phyloP scores from a whole-genome alignment of 2,329 filamentous ascomycete species.

The Tolypocladium ovalisporum region DNA sequence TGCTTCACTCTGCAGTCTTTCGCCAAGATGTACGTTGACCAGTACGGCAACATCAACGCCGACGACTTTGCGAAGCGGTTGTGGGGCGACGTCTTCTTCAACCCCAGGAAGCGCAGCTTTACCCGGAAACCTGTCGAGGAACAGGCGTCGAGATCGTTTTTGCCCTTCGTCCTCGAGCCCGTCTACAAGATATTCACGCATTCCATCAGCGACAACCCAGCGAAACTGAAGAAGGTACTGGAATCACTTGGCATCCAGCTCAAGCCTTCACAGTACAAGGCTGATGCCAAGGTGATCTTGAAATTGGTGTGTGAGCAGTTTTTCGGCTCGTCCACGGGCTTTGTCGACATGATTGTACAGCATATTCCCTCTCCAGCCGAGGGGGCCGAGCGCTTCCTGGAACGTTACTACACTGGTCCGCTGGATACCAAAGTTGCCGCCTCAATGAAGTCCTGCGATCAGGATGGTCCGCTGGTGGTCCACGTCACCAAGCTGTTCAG shows the following conservation, averaged over 20 bases:
- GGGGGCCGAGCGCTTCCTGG: slow-evolving; percentile 64
- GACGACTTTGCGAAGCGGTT: slow-evolving; percentile 75
- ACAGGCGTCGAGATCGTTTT: slow-evolving; percentile 72
- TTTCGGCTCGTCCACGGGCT: slow-evolving; percentile 79
- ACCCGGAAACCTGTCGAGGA: slow-evolving; percentile 80
- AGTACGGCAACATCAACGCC: slow-evolving; percentile 69
- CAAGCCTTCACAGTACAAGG: slow-evolving; percentile 86
- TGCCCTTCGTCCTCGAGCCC: slow-evolving; percentile 89
- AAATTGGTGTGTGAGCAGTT: slow-evolving; percentile 90
- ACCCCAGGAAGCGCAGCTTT: slow-evolving; percentile 81
- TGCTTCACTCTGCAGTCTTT: slow-evolving; percentile 93
- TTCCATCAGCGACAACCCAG: slow-evolving; percentile 81
- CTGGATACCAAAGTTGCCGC: slow-evolving; percentile 69
- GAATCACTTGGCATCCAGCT: slow-evolving; percentile 69
- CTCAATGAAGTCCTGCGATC: slow-evolving; percentile 72
- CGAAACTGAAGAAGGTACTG: slow-evolving; percentile 71
- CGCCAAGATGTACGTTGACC: slow-evolving; percentile 90
- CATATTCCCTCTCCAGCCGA: slow-evolving; percentile 82
- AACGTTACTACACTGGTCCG: slow-evolving; percentile 87
- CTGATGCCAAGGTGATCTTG: slow-evolving; percentile 79
- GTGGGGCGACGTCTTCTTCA: slow-evolving; percentile 97
- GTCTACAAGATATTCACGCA: slow-evolving; percentile 97
- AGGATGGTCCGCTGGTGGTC: slow-evolving; percentile 83
- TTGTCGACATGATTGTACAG: slow-evolving; percentile 89
- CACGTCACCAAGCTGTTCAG: slow-evolving; percentile 92